Evolutionary conservation across 108 stramenopile species (phyloP), one percentile per base, ranked within the genome.

Genomic region (Skeletonema marinoi): DNA sequence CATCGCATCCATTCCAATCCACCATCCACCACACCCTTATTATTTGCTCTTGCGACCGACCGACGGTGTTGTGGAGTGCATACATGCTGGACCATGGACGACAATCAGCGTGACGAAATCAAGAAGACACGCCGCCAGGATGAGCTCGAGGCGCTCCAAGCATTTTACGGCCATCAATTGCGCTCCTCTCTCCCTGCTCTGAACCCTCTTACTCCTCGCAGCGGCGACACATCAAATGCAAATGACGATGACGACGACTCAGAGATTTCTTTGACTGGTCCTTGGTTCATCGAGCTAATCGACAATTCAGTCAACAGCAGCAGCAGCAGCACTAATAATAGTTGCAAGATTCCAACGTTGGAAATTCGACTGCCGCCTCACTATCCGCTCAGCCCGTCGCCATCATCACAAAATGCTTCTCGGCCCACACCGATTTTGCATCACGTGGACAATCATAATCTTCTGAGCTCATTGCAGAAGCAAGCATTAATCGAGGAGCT

Each of bases 161-260:
- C 86, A 41, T 79, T 86, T 44, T 86, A 83, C 60, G 86, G 86
- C 58, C 66, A 85, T 14, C 65, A 85, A 39, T 29, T 75, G 31
- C 36, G 42, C 3, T 16, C 66, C 29, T 60, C 50, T 30, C 56
- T 75, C 1, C n/a, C 41, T 68, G 48, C 30, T 6, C 25, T 1
- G 25, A 0, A 0, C 0, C 25, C 25, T 25, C 25, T n/a, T n/a
- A n/a, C 25, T 25, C 25, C 25, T 25, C 25, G 25, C 25, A 25
- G 25, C 0, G 25, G 25, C 25, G 25, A 25, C 25, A 25, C 25
- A 25, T 25, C 25, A 25, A 25, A 25, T 25, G 25, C 25, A 25
- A 25, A 25, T 11, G 50, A 36, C 4, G 51, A 64, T 8, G 8
- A 8, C 48, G 21, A 13, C 4, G 46, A 51, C 17, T 5, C 4